A percentile compares a stretch with the other conserved stretches of the same genome.
Evolutionary conservation across 2,329 filamentous ascomycete genomes (phyloP).

Genomic region (Nigrograna mackinnonii): DNA sequence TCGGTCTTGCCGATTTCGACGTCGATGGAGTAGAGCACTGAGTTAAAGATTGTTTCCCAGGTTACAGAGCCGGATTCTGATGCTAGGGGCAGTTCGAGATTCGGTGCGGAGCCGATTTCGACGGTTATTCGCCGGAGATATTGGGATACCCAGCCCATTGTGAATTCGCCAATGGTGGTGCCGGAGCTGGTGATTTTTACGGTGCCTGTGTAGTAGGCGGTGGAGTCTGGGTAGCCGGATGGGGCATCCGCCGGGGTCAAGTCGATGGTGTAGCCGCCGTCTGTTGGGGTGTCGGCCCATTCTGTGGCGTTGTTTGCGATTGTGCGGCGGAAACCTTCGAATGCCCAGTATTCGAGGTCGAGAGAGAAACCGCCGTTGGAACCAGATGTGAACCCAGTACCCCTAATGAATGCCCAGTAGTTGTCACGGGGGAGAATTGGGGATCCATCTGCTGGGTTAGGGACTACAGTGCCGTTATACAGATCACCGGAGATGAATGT

Average conservation of each 20-base stretch:
- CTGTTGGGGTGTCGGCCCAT: conserved; percentile 2
- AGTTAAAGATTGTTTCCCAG: conserved; percentile 6
- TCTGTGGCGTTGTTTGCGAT: conserved; percentile 1
- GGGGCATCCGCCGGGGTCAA: conserved; percentile 4
- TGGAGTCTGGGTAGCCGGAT: conserved; percentile 4
- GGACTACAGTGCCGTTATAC: conserved; percentile 9
- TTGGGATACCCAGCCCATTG: conserved; percentile 10
- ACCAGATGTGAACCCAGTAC: conserved; percentile 1
- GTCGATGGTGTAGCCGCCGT: conserved; percentile 7
- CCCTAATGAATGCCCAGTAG: conserved; percentile 10
- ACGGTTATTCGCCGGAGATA: conserved; percentile 6
- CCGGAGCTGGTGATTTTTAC: conserved; percentile 4
- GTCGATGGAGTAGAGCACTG: conserved; percentile 6
- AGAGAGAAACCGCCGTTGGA: conserved; percentile 8
- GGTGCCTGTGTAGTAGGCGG: conserved; percentile 8
- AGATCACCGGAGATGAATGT: conserved; percentile 10
- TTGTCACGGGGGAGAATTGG: conserved; percentile 9
- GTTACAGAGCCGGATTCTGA: conserved; percentile 3
- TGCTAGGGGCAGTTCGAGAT: background rate
- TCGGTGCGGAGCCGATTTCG: conserved; percentile 7
- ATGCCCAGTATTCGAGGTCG: conserved; percentile 5
- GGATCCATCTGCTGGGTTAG: conserved; percentile 9
- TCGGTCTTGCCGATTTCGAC: conserved; percentile 6
- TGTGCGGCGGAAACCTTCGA: conserved; percentile 1
- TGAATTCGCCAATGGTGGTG: conserved; percentile 3